phyloP scores from a whole-genome alignment of 371 early-diverging fungal species.

The Nematocida minor region DNA sequence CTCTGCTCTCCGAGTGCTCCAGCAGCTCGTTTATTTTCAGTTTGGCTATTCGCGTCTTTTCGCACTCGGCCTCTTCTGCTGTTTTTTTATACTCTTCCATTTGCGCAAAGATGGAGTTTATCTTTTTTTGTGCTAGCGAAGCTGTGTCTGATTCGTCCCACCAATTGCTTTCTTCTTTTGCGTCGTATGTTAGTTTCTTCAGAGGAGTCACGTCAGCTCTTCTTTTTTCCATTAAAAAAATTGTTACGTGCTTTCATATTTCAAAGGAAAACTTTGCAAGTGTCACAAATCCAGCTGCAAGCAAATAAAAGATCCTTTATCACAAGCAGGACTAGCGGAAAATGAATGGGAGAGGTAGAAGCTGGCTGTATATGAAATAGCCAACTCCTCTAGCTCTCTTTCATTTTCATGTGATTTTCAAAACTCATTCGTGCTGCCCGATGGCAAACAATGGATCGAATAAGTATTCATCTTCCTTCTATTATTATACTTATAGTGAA shows the following conservation, averaged over 20 bases:
- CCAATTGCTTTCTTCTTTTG: constrained; percentile 19
- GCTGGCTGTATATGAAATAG: no score
- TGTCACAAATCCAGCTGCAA: no score
- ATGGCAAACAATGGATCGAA: no score
- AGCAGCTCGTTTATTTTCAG: neutral
- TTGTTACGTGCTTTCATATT: neutral
- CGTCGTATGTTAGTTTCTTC: constrained; percentile 31
- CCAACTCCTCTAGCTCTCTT: no score
- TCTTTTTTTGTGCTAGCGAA: neutral
- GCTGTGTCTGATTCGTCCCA: constrained; percentile 4
- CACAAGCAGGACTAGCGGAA: no score
- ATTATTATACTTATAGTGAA: no score
- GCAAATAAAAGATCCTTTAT: no score
- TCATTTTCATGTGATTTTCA: no score
- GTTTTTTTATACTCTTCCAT: constrained; percentile 31
- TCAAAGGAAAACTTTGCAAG: no score
- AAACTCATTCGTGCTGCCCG: no score
- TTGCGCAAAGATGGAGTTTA: constrained; percentile 16
- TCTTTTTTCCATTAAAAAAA: constrained; percentile 52
- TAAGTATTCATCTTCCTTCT: no score
- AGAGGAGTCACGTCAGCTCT: constrained; percentile 38
- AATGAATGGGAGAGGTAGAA: no score
- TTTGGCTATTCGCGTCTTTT: constrained; percentile 11
- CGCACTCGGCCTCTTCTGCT: constrained; percentile 14
- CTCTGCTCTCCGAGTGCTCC: neutral